Percentiles rank a stretch among this genome's conserved stretches.
Evolutionary conservation across 1,284 basidiomycete species (phyloP).

Genomic region (Fistulinella cinereoalba): DNA sequence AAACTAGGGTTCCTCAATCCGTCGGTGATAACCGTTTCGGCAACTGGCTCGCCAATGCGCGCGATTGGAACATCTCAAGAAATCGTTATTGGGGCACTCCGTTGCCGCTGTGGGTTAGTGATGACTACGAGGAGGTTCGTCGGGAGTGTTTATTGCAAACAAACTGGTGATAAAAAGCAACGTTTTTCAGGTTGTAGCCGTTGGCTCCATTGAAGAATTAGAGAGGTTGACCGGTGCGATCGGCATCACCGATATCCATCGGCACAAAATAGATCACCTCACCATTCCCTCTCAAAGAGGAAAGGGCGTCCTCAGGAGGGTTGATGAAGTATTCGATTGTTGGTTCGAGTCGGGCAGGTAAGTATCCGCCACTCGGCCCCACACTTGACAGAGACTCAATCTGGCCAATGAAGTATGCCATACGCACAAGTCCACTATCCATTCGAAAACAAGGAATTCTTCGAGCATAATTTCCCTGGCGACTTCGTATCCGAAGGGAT

Average conservation of each 20-base stretch:
- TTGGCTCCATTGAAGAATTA: conserved; percentile 88
- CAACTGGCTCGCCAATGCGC: conserved; percentile 95
- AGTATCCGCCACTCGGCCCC: conserved; percentile 14
- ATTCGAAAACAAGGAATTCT: conserved; percentile 92
- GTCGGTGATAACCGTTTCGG: conserved; percentile 94
- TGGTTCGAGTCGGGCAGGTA: conserved; percentile 99
- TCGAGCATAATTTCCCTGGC: conserved; percentile 89
- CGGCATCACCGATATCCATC: conserved; percentile 90
- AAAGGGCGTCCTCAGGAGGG: conserved; percentile 83
- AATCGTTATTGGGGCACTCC: conserved; percentile 99
- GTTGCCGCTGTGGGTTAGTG: conserved; percentile 94
- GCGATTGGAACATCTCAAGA: conserved; percentile 99
- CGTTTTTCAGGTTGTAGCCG: conserved; percentile 67
- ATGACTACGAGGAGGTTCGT: conserved; percentile 82
- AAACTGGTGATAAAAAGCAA: background rate
- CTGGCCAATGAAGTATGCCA: conserved; percentile 77
- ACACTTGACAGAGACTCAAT: conserved; percentile 2
- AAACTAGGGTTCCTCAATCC: conserved; percentile 78
- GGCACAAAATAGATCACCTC: conserved; percentile 94
- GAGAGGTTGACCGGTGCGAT: conserved; percentile 84
- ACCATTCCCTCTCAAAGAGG: conserved; percentile 93
- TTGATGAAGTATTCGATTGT: conserved; percentile 99
- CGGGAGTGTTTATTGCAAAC: background rate
- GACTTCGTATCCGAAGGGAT: conserved; percentile 98
- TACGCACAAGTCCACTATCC: conserved; percentile 98